Base-by-base conservation (phyloP, 2,329 filamentous ascomycete species). In the Pseudogymnoascus pannorum region DNA sequence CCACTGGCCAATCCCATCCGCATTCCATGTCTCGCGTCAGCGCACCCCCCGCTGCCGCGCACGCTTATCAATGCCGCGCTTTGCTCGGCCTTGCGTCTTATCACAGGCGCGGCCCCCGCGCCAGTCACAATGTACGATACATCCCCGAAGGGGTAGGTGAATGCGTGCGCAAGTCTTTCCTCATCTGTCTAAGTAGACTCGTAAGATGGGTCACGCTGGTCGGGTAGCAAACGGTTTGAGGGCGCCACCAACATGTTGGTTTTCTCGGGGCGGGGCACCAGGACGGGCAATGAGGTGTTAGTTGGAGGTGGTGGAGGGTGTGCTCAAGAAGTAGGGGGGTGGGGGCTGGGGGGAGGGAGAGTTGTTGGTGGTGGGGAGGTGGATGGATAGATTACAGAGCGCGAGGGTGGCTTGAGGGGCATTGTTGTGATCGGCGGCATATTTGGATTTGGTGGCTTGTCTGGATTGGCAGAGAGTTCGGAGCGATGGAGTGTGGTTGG, bases 21-120 rank as follows among this genome's bases (percentile, higher is more conserved):
- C 44, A 18, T 31, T 54, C 44, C 24, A 31, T 54, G 44, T 54
- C 44, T 31, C 44, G 44, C 44, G 44, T 20, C 24, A 54, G 44
- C 14, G 44, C 14, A 16, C n/a, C 48, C n/a, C n/a, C 11, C n/a
- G 6, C 48, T 26, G 48, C 48, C 48, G 48, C 48, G 48, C 24
- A 14, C 24, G 48, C 48, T 33, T 54, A 54, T 54, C 48, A 54
- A 54, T 54, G 48, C 48, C 48, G 48, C 48, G 48, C 48, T 54
- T 24, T 16, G n/a, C 48, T 33, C 26, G 2, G 11, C n/a, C 48
- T 31, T 31, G 9, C 26, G 48, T 31, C 48, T 54, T 20, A 54
- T 54, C 48, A 54, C 48, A 54, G 26, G 26, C 48, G 48, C 48
- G n/a, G 48, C 26, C 48, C 48, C 48, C 26, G 48, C 48, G 24